Evolutionary conservation across 768 basidiomycete species (phyloP).

Genomic region (Pulveroboletus sp.): DNA sequence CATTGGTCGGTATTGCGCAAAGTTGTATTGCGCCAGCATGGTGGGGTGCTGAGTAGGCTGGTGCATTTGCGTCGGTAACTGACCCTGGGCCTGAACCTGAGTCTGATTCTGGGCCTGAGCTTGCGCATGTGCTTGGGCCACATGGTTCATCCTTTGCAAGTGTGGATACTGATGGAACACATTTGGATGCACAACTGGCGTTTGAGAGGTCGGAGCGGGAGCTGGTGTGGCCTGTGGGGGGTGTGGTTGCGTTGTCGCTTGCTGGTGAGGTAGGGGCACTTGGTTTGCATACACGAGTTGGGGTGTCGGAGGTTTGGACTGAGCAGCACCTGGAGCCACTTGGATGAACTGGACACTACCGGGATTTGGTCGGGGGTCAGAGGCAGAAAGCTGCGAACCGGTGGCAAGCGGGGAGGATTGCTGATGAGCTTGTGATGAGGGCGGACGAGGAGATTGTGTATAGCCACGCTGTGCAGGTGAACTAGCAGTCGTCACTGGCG

Average conservation of each 20-base stretch:
- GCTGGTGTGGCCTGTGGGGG: slow-evolving; percentile 26
- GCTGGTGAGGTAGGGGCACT: slow-evolving; percentile 18
- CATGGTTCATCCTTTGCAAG: slow-evolving; percentile 18
- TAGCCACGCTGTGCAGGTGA: slow-evolving; percentile 34
- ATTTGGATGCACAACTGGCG: slow-evolving; percentile 17
- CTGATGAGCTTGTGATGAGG: slow-evolving; percentile 29
- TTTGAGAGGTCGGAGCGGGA: slow-evolving; percentile 14
- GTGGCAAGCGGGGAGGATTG: slow-evolving; percentile 30
- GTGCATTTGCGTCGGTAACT: slow-evolving; percentile 22
- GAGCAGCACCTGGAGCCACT: slow-evolving; percentile 17
- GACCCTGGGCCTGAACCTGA: slow-evolving; percentile 22
- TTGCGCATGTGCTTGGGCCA: slow-evolving; percentile 23
- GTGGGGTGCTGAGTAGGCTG: slow-evolving; percentile 26
- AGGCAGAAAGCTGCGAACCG: slow-evolving; percentile 28
- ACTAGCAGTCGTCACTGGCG: slow-evolving; percentile 19
- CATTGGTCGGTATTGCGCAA: slow-evolving; percentile 33
- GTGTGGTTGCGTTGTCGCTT: slow-evolving; percentile 19
- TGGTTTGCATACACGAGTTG: slow-evolving; percentile 24
- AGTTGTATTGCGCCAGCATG: slow-evolving; percentile 32
- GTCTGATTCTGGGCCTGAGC: slow-evolving; percentile 17
- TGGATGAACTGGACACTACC: slow-evolving; percentile 26
- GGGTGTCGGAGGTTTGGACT: slow-evolving; percentile 31
- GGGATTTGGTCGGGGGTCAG: slow-evolving; percentile 23
- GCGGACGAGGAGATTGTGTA: slow-evolving; percentile 34
- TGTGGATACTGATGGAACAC: slow-evolving; percentile 20